A percentile compares a stretch with the other conserved stretches of the same genome.
These are phyloP conservation scores for Neodidymelliopsis sp. DNA, from an alignment of 2,329 filamentous ascomycete genomes.

Conservation along the genomic window DNA sequence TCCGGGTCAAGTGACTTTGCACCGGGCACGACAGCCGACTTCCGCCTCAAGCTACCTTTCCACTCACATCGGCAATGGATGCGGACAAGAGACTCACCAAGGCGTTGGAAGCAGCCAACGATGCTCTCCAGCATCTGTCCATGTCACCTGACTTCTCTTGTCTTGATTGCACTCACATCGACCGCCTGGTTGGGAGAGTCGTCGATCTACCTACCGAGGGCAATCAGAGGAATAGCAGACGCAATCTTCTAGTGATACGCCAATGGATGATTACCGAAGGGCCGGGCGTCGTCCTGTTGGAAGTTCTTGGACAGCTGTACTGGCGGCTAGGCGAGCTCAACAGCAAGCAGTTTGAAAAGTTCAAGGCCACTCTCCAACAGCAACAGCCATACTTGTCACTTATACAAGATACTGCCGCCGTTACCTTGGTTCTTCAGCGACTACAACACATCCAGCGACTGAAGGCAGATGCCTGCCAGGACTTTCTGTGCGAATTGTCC, in stretches of 20 bases:
- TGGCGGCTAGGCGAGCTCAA: constrained; percentile 47
- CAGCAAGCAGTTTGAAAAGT: constrained; percentile 47
- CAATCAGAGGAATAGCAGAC: constrained; percentile 45
- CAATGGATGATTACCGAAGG: constrained; percentile 48
- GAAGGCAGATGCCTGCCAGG: constrained; percentile 45
- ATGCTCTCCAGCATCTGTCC: constrained; percentile 46
- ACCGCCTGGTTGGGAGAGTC: constrained; percentile 43
- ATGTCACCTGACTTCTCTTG: constrained; percentile 40
- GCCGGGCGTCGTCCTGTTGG: constrained; percentile 41
- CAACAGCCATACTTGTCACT: constrained; percentile 39
- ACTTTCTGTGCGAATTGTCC: constrained; percentile 45
- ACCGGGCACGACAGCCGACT: constrained; percentile 7
- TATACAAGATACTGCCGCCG: constrained; percentile 33
- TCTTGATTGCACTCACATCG: constrained; percentile 46
- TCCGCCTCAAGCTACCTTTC: constrained; percentile 6
- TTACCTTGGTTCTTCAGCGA: constrained; percentile 42
- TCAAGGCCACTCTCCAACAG: constrained; percentile 40
- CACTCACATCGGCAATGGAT: constrained; percentile 31
- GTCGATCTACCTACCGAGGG: constrained; percentile 46
- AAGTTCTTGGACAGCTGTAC: constrained; percentile 46
- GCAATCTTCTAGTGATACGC: constrained; percentile 44
- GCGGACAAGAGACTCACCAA: constrained; percentile 41
- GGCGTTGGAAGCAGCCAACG: constrained; percentile 42
- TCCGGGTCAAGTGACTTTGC: too few relatives aligned
- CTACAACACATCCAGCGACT: constrained; percentile 42